Evolutionary conservation across 2,329 filamentous ascomycete species (phyloP), one percentile per base, ranked within the genome.

Genomic region (Penicillium sp.): DNA sequence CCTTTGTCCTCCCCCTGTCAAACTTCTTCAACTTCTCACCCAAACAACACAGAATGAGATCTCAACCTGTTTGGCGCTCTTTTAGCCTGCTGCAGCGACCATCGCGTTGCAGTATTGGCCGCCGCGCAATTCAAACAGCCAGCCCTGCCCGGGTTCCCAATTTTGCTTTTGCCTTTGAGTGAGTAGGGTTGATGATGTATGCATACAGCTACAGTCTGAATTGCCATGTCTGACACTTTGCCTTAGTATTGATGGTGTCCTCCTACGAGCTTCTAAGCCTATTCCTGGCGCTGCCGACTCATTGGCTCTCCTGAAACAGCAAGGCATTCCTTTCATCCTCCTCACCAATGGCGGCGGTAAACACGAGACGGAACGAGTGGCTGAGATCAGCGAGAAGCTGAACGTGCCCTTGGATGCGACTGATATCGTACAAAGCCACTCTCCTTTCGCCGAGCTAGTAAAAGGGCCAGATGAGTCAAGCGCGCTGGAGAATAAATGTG

Each of bases 301-400:
- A 14, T 83, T 99, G 21, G 78, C 81, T 29, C 88, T 87, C 68
- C 86, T 98, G 21, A 86, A 92, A 65, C 77, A 82, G 47, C 83
- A 92, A 68, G 81, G 84, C 47, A 91, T 97, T 46, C 93, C 93
- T 13, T 98, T 96, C 77, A 93, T 99, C 68, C 85, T 99, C 33
- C 82, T 99, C 61, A 99, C 95, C 57, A 99, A 99, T 76, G 95
- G 95, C 65, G 95, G 95, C 43, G 95, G 95, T 56, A 91, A 89
- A 70, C 85, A 87, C 61, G 93, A 98, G 76, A 79, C 79, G 3
- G 87, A 90, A 57, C 85, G 91, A 19, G 88, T 91, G 29, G 79
- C 79, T 8, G 88, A 93, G 59, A 81, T 96, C 52, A 87, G 84
- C 64, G 73, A 82, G 44, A 86, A 86, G 64, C 82, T 96, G 7